phyloP scores from a whole-genome alignment of 495 filamentous ascomycete genomes.

The Neurospora sp. region DNA sequence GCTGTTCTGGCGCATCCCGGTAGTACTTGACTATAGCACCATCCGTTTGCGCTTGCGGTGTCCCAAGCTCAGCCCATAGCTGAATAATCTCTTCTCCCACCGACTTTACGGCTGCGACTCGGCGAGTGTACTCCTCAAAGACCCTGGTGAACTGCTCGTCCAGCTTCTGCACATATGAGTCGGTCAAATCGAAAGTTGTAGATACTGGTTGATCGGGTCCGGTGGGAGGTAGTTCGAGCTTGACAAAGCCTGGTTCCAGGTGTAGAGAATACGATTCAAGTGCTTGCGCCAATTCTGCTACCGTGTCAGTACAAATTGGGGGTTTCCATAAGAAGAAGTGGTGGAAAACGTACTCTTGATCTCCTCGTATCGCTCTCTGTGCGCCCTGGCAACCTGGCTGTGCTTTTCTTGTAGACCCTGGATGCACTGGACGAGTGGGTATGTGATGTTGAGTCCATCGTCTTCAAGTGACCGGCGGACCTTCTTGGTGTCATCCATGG shows the following conservation, averaged over 20 bases:
- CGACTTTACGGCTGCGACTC: constrained; percentile 62
- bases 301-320: constrained; percentile 5
- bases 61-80: constrained; percentile 91
- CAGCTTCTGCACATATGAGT: constrained; percentile 73
- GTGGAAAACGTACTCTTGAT: constrained; percentile 63
- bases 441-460: constrained; percentile 62
- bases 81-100: constrained; percentile 78
- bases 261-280: constrained; percentile 92
- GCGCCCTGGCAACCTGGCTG: constrained; percentile 62
- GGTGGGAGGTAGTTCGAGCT: constrained; percentile 71
- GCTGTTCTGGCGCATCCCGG: constrained; percentile 80
- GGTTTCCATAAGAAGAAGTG: background rate
- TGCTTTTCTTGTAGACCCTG: constrained; percentile 77
- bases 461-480: constrained; percentile 45
- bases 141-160: constrained; percentile 87
- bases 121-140: constrained; percentile 86
- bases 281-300: constrained; percentile 76
- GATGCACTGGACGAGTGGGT: constrained; percentile 70
- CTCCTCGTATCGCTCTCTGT: constrained; percentile 84
- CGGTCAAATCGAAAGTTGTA: constrained; percentile 77
- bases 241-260: constrained; percentile 76
- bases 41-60: constrained; percentile 87
- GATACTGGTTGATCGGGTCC: constrained; percentile 64
- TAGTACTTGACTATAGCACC: constrained; percentile 75
- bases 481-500: constrained; percentile 64